Evolutionary conservation across 2,329 filamentous ascomycete genomes (phyloP).

Genomic region (Phialophora macrospora): DNA sequence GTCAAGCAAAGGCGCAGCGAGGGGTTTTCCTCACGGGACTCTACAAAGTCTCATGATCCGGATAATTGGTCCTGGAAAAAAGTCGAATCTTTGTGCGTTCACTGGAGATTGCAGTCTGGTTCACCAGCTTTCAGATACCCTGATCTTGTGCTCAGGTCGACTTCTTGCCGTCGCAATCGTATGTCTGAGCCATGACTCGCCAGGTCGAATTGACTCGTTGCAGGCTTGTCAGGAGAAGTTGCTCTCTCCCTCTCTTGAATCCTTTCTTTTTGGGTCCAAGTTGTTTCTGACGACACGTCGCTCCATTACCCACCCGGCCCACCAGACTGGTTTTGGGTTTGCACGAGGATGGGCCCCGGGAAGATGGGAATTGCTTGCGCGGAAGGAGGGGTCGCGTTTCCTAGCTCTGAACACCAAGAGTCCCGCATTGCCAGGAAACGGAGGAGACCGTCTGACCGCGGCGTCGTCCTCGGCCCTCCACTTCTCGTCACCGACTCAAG

Average conservation of each 20-base stretch:
- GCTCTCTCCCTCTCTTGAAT: slow-evolving; percentile 13
- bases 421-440: slow-evolving; percentile 1
- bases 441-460: slow-evolving; percentile 17
- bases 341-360: slow-evolving; percentile 30
- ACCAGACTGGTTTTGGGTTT: slow-evolving; percentile 17
- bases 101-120: slow-evolving; percentile 14
- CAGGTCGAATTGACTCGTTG: slow-evolving; percentile 14
- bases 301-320: slow-evolving; percentile 21
- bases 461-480: background rate
- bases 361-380: slow-evolving; percentile 24
- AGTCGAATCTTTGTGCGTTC: background rate
- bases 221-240: slow-evolving; percentile 24
- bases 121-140: slow-evolving; percentile 7
- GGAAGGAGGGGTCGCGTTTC: slow-evolving; percentile 27
- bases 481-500: background rate
- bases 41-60: background rate
- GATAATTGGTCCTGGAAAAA: background rate
- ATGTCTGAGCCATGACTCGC: slow-evolving; percentile 2
- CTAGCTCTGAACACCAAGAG: slow-evolving; percentile 23
- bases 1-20: background rate
- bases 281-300: slow-evolving; percentile 21
- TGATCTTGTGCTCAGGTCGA: background rate
- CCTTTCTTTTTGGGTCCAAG: slow-evolving; percentile 12
- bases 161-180: background rate
- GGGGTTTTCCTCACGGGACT: slow-evolving; percentile 18